Evolutionary conservation across 78 protist genomes (phyloP).

Genomic region (Dictyostelium intermedium): DNA sequence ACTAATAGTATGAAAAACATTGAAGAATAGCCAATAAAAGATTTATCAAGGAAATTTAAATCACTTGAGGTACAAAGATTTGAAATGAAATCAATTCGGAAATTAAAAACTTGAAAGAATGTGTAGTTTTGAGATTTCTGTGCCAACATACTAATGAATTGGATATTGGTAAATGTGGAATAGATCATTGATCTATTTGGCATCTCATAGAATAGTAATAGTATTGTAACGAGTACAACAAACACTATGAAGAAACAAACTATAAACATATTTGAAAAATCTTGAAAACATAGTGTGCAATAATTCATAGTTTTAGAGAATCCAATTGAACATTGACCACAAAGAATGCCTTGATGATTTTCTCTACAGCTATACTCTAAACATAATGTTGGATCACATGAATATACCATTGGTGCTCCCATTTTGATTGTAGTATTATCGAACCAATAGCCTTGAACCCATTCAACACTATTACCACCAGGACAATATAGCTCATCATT

Average conservation of each 20-base stretch:
- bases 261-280: background rate
- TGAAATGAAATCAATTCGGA: background rate
- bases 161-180: background rate
- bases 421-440: background rate
- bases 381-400: background rate
- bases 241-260: background rate
- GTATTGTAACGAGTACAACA: background rate
- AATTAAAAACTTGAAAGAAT: background rate
- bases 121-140: background rate
- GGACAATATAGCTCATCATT: background rate
- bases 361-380: background rate
- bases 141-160: constrained; percentile 3
- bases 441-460: background rate
- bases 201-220: background rate
- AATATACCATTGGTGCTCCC: background rate
- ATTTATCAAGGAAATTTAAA: background rate
- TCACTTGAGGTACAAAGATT: background rate
- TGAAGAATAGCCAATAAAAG: background rate
- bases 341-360: background rate
- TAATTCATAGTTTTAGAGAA: background rate
- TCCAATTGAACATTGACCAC: background rate
- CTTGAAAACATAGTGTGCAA: background rate
- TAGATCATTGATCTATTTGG: background rate
- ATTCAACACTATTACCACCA: background rate
- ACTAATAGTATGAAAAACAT: background rate